These are phyloP conservation scores for Mycosphaerella arachidis DNA, from an alignment of 2,329 filamentous ascomycete species.

Conservation along the genomic window DNA sequence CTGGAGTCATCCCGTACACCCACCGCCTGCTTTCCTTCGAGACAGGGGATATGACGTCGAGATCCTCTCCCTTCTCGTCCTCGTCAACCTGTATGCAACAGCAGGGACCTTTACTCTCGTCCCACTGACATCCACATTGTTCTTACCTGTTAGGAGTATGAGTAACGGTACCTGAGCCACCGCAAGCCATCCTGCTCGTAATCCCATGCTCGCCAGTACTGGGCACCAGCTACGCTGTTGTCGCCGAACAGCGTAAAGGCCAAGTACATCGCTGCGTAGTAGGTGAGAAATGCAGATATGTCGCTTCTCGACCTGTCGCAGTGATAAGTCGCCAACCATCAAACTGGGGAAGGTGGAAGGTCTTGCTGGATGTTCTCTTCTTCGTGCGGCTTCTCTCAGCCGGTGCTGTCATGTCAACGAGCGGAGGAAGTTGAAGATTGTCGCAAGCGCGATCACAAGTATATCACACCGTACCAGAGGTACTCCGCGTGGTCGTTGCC, in stretches of 20 bases:
- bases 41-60: conserved; percentile 7
- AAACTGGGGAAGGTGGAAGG: conserved; percentile 28
- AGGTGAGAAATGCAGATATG: conserved; percentile 34
- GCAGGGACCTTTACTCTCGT: conserved; percentile 24
- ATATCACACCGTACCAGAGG: conserved; percentile 40
- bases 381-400: conserved; percentile 34
- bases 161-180: conserved; percentile 37
- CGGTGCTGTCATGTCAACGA: conserved; percentile 31
- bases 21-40: neutral
- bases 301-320: conserved; percentile 33
- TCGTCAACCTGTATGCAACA: conserved; percentile 21
- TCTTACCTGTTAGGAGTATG: conserved; percentile 38
- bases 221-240: conserved; percentile 22
- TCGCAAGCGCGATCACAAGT: conserved; percentile 32
- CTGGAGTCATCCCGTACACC: neutral
- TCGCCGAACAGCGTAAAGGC: conserved; percentile 27
- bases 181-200: conserved; percentile 36
- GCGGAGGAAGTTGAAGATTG: conserved; percentile 30
- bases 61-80: conserved; percentile 7
- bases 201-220: conserved; percentile 28
- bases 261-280: conserved; percentile 18
- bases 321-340: conserved; percentile 30
- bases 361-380: conserved; percentile 28
- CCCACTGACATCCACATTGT: conserved; percentile 31
- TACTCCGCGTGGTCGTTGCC: conserved; percentile 36